A percentile compares a stretch with the other conserved stretches of the same genome.
These are phyloP conservation scores for Asterionellopsis glacialis DNA, from an alignment of 108 stramenopile genomes.

Conservation along the genomic window DNA sequence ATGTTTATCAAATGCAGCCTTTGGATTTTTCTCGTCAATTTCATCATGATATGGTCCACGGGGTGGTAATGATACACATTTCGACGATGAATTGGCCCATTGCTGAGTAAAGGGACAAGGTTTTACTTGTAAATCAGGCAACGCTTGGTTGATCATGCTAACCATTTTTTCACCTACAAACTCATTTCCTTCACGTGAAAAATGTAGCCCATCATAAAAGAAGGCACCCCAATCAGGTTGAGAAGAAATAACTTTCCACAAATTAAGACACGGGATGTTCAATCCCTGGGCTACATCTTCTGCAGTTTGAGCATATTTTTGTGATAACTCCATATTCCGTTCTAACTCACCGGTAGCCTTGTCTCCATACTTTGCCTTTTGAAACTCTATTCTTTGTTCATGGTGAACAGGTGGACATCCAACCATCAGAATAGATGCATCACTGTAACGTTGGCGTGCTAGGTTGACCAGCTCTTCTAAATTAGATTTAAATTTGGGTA, in stretches of 20 bases:
- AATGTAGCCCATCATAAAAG: slow-evolving; percentile 78
- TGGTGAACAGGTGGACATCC: slow-evolving; percentile 74
- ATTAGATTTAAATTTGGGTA: slow-evolving; percentile 59
- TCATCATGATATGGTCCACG: slow-evolving; percentile 77
- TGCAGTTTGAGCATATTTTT: slow-evolving; percentile 49
- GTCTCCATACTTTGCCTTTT: slow-evolving; percentile 56
- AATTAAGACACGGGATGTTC: slow-evolving; percentile 40
- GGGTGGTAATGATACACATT: slow-evolving; percentile 28
- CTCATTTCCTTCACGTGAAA: slow-evolving; percentile 51
- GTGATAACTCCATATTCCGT: slow-evolving; percentile 50
- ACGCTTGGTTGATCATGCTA: slow-evolving; percentile 30
- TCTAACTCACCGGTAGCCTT: slow-evolving; percentile 55
- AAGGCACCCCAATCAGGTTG: slow-evolving; percentile 25
- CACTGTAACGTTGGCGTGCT: slow-evolving; percentile 7
- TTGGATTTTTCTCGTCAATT: slow-evolving; percentile 51
- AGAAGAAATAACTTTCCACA: slow-evolving; percentile 48
- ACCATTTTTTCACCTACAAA: slow-evolving; percentile 38
- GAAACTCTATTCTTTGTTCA: slow-evolving; percentile 42
- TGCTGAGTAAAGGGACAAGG: slow-evolving; percentile 54
- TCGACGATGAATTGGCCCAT: slow-evolving; percentile 53
- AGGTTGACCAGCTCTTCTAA: slow-evolving; percentile 40
- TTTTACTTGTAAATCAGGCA: slow-evolving; percentile 44
- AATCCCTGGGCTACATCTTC: slow-evolving; percentile 36
- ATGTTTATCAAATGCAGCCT: slow-evolving; percentile 36
- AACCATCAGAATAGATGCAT: slow-evolving; percentile 45